Conservation (phyloP, 1,284 basidiomycete species). For the Apiotrichum gracile region DNA sequence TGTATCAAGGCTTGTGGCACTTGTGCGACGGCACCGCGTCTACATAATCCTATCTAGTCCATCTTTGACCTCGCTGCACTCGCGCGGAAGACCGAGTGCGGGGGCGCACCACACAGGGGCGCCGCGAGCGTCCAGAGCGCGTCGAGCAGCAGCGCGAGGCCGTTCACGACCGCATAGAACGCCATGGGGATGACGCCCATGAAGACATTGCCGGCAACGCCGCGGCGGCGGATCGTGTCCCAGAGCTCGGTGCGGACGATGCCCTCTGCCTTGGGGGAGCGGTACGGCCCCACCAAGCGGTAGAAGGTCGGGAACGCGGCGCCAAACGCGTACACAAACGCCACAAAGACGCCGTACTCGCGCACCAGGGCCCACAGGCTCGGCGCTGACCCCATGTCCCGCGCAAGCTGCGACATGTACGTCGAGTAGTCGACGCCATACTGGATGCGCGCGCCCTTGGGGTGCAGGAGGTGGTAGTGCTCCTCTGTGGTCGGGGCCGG, state of each 20-base stretch:
- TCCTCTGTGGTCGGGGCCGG: conserved; percentile 51
- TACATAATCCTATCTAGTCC: too few relatives aligned
- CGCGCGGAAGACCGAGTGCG: too few relatives aligned
- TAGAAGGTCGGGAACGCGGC: conserved; percentile 62
- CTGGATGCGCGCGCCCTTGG: conserved; percentile 56
- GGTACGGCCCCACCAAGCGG: conserved; percentile 57
- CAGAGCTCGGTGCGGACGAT: conserved; percentile 59
- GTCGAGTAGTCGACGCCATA: conserved; percentile 49
- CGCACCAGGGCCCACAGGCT: conserved; percentile 52
- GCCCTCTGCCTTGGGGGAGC: conserved; percentile 44
- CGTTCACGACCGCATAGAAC: too few relatives aligned
- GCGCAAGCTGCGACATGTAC: conserved; percentile 59
- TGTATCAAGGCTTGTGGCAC: too few relatives aligned
- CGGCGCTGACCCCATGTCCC: conserved; percentile 59
- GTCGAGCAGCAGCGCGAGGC: too few relatives aligned
- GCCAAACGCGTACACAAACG: conserved; percentile 59
- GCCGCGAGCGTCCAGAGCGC: too few relatives aligned
- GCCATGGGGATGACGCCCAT: conserved; percentile 62
- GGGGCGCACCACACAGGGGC: too few relatives aligned
- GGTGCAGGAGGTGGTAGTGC: conserved; percentile 58
- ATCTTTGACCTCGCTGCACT: too few relatives aligned
- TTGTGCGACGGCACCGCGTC: too few relatives aligned
- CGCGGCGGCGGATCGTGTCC: conserved; percentile 59
- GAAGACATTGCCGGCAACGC: conserved; percentile 56
- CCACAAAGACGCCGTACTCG: conserved; percentile 55